Base-by-base conservation (phyloP, 768 basidiomycete species). In the Hygrophoropsis aurantiaca region DNA sequence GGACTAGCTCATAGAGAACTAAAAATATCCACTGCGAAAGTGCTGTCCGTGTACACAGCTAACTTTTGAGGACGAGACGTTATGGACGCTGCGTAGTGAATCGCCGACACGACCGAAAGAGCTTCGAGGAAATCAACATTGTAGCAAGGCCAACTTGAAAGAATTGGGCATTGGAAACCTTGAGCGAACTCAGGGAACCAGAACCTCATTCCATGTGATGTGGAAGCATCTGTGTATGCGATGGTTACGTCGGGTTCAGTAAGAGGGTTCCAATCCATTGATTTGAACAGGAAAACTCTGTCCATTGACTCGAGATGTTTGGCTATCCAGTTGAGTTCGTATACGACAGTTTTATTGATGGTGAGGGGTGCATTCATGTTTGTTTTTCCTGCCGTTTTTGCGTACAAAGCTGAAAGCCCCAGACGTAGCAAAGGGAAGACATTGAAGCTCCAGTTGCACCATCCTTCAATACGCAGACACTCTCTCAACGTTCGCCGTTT, bases 371-470 rank as follows among this genome's bases (percentile, higher is more conserved):
- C 45, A 11, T 11, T 5, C 0, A 9, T 11, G 1, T 40, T 4
- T 1, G 23, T 24, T 42, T 62, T 67, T 0, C 71, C 69, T 0
- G 40, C 13, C 2, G 67, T 65, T 40, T 73, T 73, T 0, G 39
- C 45, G 42, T 74, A 75, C 2, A 73, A 6, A 0, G 47, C 46
- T 13, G 48, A 62, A 0, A 77, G 56, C 0, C 47, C 55, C 0
- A 73, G 74, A 0, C 57, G 49, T 0, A 75, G 53, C 0, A 65
- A 53, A 0, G 71, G 73, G 38, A 55, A 71, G 18, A 66, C 63
- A 41, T 75, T 74, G 19, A 77, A 55, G 0, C 55, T 47, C 73
- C 73, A 75, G 40, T 74, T 75, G 11, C 63, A 16, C 66, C 65
- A 73, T 0, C 71, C 73, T 0, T 61, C 61, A 0, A 75, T 41